A percentile compares a stretch with the other conserved stretches of the same genome.
Conservation (phyloP, 495 filamentous ascomycete species). For the Aspergillus nanangensis region DNA sequence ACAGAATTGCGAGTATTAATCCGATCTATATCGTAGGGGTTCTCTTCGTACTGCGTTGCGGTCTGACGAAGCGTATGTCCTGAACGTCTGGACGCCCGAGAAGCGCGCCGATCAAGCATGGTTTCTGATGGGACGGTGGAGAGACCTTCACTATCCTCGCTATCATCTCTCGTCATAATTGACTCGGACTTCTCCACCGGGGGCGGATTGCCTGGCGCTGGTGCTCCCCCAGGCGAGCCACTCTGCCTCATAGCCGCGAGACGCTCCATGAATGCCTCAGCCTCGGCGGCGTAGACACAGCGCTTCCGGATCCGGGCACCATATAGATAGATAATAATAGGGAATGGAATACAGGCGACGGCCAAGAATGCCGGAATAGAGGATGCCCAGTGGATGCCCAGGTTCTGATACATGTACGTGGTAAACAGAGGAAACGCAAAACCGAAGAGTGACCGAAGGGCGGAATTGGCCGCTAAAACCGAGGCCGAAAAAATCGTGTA, state of each 20-base stretch:
- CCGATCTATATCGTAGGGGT: constrained; percentile 33
- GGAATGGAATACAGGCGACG: constrained; percentile 65
- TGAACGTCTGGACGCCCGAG: constrained; percentile 19
- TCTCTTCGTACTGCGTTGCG: constrained; percentile 33
- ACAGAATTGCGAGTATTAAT: constrained; percentile 33
- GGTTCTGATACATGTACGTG: constrained; percentile 61
- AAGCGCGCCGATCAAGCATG: constrained; percentile 13
- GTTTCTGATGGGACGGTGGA: constrained; percentile 23
- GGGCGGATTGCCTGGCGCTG: constrained; percentile 4
- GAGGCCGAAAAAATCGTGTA: constrained; percentile 74
- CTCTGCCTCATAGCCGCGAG: constrained; percentile 22
- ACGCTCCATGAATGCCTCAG: constrained; percentile 29
- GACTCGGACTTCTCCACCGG: constrained; percentile 3
- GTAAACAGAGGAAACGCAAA: constrained; percentile 78
- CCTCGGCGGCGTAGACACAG: constrained; percentile 63
- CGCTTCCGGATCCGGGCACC: constrained; percentile 55
- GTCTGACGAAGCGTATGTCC: constrained; percentile 22
- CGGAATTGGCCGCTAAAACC: constrained; percentile 67
- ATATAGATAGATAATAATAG: constrained; percentile 69
- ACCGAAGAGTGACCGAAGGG: constrained; percentile 63
- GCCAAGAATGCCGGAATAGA: constrained; percentile 70
- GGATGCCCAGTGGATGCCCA: constrained; percentile 75
- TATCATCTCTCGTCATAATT: constrained; percentile 1
- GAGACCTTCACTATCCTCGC: constrained; percentile 18
- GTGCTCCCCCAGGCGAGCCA: no score